Percentiles rank a stretch among this genome's conserved stretches.
Conservation (phyloP, 2,329 filamentous ascomycete genomes). For the Rutstroemia sydowiana region DNA sequence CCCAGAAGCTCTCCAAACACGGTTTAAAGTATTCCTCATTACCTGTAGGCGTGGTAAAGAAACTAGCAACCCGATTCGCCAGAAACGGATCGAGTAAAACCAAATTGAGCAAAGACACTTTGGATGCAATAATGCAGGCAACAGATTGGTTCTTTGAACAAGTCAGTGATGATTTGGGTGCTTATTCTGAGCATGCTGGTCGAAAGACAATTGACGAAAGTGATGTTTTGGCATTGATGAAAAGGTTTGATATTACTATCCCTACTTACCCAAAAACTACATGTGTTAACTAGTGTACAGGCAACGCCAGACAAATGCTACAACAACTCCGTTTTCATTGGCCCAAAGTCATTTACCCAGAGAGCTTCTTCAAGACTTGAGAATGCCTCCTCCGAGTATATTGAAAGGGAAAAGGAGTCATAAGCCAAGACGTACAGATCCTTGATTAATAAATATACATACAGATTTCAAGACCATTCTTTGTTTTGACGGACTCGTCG, state of each 20-base stretch:
- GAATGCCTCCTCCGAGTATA: slow-evolving; percentile 55
- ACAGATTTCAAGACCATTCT: slow-evolving; percentile 53
- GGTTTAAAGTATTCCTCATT: slow-evolving; percentile 71
- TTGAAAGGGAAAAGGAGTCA: slow-evolving; percentile 31
- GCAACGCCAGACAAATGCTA: slow-evolving; percentile 66
- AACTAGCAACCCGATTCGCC: slow-evolving; percentile 63
- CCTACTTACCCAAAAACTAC: background rate
- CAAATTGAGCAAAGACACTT: slow-evolving; percentile 65
- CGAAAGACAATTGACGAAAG: slow-evolving; percentile 80
- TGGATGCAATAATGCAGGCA: slow-evolving; percentile 69
- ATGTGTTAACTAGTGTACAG: slow-evolving; percentile 42
- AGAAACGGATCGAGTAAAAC: slow-evolving; percentile 59
- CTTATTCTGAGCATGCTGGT: slow-evolving; percentile 74
- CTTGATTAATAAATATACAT: slow-evolving; percentile 34
- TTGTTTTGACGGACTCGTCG: slow-evolving; percentile 70
- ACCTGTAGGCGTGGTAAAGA: slow-evolving; percentile 66
- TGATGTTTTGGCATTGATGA: slow-evolving; percentile 76
- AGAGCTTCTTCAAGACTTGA: slow-evolving; percentile 75
- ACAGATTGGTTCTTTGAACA: slow-evolving; percentile 93
- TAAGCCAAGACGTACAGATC: background rate
- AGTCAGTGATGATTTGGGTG: slow-evolving; percentile 68
- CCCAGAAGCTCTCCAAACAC: slow-evolving; percentile 56
- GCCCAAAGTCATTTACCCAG: slow-evolving; percentile 75
- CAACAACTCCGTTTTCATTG: slow-evolving; percentile 75
- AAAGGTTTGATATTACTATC: slow-evolving; percentile 51